Conservation (phyloP, 495 filamentous ascomycete genomes). For the Trichoderma virens region DNA sequence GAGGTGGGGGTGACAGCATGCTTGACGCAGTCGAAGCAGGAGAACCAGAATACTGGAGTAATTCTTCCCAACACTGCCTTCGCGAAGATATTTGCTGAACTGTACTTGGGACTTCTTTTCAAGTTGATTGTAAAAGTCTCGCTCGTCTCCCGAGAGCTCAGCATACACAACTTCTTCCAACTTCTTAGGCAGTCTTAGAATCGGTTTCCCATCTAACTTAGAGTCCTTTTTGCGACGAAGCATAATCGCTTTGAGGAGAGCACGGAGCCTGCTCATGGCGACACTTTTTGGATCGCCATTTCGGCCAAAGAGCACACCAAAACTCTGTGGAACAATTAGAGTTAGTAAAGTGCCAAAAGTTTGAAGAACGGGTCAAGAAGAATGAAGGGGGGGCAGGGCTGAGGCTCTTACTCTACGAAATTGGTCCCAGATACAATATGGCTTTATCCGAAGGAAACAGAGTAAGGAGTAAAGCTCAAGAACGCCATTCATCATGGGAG, state of each 20-base stretch:
- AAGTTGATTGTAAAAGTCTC: slow-evolving; percentile 62
- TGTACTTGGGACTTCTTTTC: slow-evolving; percentile 57
- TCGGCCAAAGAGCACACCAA: slow-evolving; percentile 26
- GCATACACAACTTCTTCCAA: slow-evolving; percentile 57
- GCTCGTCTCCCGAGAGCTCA: slow-evolving; percentile 68
- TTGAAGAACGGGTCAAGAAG: too few species aligned
- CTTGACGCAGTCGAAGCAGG: slow-evolving; percentile 82
- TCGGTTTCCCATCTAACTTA: slow-evolving; percentile 76
- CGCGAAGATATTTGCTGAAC: slow-evolving; percentile 72
- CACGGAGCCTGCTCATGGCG: slow-evolving; percentile 67
- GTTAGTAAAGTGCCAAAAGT: too few species aligned
- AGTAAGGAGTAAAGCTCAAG: slow-evolving; percentile 78
- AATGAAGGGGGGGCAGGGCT: too few species aligned
- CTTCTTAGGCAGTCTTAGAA: slow-evolving; percentile 66
- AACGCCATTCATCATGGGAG: slow-evolving; percentile 89
- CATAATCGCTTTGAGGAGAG: slow-evolving; percentile 75
- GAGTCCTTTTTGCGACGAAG: slow-evolving; percentile 80
- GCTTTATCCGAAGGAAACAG: slow-evolving; percentile 70
- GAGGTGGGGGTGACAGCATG: slow-evolving; percentile 89
- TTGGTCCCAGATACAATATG: slow-evolving; percentile 56
- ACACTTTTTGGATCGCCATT: slow-evolving; percentile 25
- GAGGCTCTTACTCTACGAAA: too few species aligned
- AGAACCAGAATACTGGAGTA: slow-evolving; percentile 82
- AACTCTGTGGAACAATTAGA: slow-evolving; percentile 21
- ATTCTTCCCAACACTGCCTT: slow-evolving; percentile 63